A percentile compares a stretch with the other conserved stretches of the same genome.
Conservation (phyloP, 2,329 filamentous ascomycete genomes). For the Fusarium pseudoanthophilum region DNA sequence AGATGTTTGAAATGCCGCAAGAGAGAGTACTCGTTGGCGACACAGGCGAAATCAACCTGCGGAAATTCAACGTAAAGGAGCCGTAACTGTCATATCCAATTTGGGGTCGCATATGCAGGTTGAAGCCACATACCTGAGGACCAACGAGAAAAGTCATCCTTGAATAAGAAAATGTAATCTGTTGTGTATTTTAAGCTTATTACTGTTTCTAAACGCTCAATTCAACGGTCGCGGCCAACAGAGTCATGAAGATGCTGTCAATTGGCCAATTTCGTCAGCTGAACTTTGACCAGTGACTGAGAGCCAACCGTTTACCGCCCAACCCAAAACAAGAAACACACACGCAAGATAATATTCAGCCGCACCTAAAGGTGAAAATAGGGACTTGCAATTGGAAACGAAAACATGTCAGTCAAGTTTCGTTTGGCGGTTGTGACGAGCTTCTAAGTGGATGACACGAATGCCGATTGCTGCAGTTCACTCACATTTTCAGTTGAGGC, state of each 20-base stretch:
- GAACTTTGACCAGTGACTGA: fast-evolving
- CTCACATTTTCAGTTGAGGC: not conserved
- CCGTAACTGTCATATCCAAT: not conserved
- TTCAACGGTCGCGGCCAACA: not conserved
- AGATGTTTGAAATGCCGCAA: too few relatives aligned
- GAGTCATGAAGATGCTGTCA: not conserved
- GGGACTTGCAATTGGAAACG: not conserved
- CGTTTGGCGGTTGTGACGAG: not conserved
- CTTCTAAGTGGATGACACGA: not conserved
- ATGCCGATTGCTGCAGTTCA: not conserved
- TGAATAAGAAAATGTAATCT: too few relatives aligned
- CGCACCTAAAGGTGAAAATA: not conserved
- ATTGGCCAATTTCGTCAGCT: not conserved
- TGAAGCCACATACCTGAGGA: fast-evolving
- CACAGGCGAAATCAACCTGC: too few relatives aligned
- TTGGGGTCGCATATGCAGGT: not conserved
- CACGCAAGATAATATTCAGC: not conserved
- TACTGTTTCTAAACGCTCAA: not conserved
- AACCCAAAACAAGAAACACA: fast-evolving
- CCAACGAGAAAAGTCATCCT: fast-evolving
- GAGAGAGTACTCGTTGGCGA: too few relatives aligned
- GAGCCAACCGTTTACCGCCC: not conserved
- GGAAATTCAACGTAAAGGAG: too few relatives aligned
- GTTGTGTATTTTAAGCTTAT: not conserved
- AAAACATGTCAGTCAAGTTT: not conserved